Evolutionary conservation across 1,284 basidiomycete species (phyloP), one percentile per base, ranked within the genome.

Genomic region (Sanghuangporus baumii): DNA sequence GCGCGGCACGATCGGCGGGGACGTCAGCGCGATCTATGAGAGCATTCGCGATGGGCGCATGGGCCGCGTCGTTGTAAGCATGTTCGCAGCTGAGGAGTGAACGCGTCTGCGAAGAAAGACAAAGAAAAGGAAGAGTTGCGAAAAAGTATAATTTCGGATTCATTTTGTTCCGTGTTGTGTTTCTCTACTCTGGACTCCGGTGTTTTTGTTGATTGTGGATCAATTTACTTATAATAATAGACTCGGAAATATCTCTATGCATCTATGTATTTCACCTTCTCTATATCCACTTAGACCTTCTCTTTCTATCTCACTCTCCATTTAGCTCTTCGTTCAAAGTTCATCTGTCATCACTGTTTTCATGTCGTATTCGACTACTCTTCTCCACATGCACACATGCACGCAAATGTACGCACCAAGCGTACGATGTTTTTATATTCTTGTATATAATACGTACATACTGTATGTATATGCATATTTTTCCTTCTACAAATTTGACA

Each of bases 31-130:
- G 55, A 89, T 91, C 59, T 84, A 90, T 65, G 88, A 91, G 75
- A 83, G 86, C 16, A 85, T 87, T 66, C 81, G 89, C 31, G 88
- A 92, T 71, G 89, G 89, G 26, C 82, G 87, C 71, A 76, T 92
- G 71, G 83, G 87, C 67, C 72, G 79, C 16, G 75, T 85, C 43
- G 77, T 91, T 57, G 82, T 80, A 6, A 72, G 73, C 37, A 73
- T 86, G 60, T 85, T 88, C 36, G 64, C 59, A 36, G 38, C 16
- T 8, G 52, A 54, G 11, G 11, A 16, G 16, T 46, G 16, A 46
- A n/a, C 20, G 6, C 20, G 43, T 46, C 3, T 41, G 40, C 40
- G 40, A 3, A 3, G 26, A 31, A 41, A 11, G 40, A n/a, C 6
- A n/a, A 41, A n/a, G 40, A 7, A 41, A 12, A 41, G 40, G 40